phyloP scores from a whole-genome alignment of 495 filamentous ascomycete genomes.

The Penicillium mononematosum region DNA sequence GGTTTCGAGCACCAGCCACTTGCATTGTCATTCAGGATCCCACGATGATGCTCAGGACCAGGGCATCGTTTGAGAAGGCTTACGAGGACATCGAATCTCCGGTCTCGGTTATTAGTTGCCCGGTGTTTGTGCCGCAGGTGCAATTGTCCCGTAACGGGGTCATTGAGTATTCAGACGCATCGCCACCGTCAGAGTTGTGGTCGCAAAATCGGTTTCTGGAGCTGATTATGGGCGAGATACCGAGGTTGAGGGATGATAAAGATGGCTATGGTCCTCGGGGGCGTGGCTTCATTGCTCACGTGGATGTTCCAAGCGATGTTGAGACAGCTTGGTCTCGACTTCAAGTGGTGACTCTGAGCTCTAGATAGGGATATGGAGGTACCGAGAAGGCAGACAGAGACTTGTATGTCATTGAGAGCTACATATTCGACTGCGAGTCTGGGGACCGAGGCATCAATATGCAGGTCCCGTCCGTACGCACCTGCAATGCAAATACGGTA shows the following conservation, averaged over 20 bases:
- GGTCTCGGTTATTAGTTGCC: conserved; percentile 32
- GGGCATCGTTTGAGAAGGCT: conserved; percentile 33
- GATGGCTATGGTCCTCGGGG: conserved; percentile 38
- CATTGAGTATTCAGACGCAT: conserved; percentile 16
- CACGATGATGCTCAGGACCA: conserved; percentile 37
- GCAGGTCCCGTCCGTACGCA: not conserved
- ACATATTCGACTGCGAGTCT: not conserved
- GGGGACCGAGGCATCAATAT: not conserved
- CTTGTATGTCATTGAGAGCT: not conserved
- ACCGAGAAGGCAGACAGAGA: not conserved
- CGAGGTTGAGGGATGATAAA: conserved; percentile 36
- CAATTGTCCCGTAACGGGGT: conserved; percentile 1
- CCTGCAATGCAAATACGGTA: not conserved
- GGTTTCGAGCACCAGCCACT: conserved; percentile 13
- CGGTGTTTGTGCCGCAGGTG: conserved; percentile 31
- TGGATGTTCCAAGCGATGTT: conserved; percentile 32
- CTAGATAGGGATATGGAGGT: conserved; percentile 1
- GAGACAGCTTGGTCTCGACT: conserved; percentile 29
- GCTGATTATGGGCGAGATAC: conserved; percentile 35
- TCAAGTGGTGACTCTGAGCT: not conserved
- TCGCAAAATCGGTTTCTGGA: conserved; percentile 27
- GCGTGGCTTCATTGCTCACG: conserved; percentile 37
- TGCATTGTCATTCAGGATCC: conserved; percentile 39
- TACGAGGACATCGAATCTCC: conserved; percentile 18
- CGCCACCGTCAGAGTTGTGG: conserved; percentile 22